phyloP scores from a whole-genome alignment of 2,329 filamentous ascomycete genomes.

The Botrytis fabae region DNA sequence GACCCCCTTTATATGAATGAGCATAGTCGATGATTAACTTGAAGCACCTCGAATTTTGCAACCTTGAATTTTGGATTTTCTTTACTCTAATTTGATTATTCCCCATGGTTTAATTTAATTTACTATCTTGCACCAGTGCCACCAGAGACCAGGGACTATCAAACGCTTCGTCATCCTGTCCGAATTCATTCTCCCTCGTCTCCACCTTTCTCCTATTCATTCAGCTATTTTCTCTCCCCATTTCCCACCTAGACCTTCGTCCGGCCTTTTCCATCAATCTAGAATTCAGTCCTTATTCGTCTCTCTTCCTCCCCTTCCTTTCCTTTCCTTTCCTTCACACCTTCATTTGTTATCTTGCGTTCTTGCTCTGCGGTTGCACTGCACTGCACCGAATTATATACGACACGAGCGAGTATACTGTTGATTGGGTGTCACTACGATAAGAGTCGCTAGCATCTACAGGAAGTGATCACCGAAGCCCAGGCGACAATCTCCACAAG shows the following conservation, averaged over 20 bases:
- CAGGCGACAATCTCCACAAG: slow-evolving; percentile 3
- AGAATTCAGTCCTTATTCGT: background rate
- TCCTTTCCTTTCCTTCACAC: background rate
- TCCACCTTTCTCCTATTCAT: slow-evolving; percentile 20
- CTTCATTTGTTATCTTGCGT: slow-evolving; percentile 3
- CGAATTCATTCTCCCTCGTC: slow-evolving; percentile 7
- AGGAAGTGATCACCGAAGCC: background rate
- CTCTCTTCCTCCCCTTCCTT: background rate
- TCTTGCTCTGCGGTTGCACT: background rate
- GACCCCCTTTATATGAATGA: slow-evolving; percentile 5
- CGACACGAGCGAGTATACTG: background rate
- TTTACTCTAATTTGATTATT: background rate
- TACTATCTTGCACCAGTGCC: background rate
- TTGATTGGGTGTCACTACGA: background rate
- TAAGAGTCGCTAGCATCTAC: background rate
- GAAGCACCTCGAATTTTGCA: background rate
- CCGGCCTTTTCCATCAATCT: background rate
- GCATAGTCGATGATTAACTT: background rate
- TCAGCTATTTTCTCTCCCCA: background rate
- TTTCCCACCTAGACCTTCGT: background rate
- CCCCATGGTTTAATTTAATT: slow-evolving; percentile 4
- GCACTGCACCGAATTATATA: background rate
- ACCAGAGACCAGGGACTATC: slow-evolving; percentile 2
- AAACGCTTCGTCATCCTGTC: slow-evolving; percentile 12
- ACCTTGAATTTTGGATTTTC: background rate